Base-by-base conservation (phyloP, 2,329 filamentous ascomycete species). In the Ophiocordyceps sinensis region DNA sequence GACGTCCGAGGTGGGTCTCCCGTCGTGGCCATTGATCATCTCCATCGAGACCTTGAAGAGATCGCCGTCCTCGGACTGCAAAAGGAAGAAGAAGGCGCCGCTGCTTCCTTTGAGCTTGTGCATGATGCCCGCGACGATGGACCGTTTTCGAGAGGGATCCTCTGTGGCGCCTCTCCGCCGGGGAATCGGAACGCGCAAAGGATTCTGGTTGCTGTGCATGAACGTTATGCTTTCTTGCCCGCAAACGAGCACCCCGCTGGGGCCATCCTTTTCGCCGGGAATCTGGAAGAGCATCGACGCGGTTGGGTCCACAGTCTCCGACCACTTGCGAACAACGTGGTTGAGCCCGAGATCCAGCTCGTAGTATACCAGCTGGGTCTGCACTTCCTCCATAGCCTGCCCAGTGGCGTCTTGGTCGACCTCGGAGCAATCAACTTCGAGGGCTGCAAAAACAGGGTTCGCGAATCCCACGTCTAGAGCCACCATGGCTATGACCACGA, bases 51-150 rank as follows among this genome's bases (percentile, higher is more conserved):
- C 75, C 59, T 96, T 96, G 72, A 98, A 96, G 7, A 98, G 69
- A 59, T 98, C 93, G n/a, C 91, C 91, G 58, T 98, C 93, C 43
- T 98, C 91, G 1, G 85, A 87, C 58, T 99, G 91, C 1, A 98
- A 66, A 3, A 99, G 74, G 58, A 96, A 94, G 68, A 98, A 99
- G 65, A 98, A 98, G 2, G 88, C 87, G 26, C 87, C 87, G 6
- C 70, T 71, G 44, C 71, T 79, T 45, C 77, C 77, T 53, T 91
- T 89, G 58, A 95, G 80, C 60, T 93, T 94, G 65, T 98, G 91
- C 79, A 96, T 89, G n/a, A 94, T 87, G 39, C 91, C 91, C 3
- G 85, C 76, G 2, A 89, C 79, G 44, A 98, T 91, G 28, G 70
- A 79, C 26, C 91, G 81, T 60, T 94, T 95, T 44, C 93, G 75